phyloP scores from a whole-genome alignment of 2,329 filamentous ascomycete genomes.

The Alternaria triticina region DNA sequence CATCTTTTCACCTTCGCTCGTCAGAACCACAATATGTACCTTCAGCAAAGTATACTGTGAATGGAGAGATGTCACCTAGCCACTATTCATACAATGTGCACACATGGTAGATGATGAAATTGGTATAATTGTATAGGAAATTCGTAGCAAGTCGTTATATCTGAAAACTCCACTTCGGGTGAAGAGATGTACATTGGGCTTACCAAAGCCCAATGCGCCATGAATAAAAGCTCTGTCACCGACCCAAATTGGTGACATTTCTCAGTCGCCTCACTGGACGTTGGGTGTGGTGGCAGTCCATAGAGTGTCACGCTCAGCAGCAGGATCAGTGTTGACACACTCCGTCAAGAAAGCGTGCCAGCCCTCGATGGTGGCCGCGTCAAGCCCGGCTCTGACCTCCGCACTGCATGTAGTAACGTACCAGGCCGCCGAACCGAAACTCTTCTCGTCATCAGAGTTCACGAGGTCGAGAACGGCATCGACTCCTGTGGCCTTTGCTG shows the following conservation, averaged over 20 bases:
- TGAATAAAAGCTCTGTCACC: background rate
- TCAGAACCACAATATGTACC: background rate
- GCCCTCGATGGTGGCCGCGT: conserved; percentile 55
- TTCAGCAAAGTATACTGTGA: background rate
- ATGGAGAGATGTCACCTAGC: background rate
- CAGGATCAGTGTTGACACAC: conserved; percentile 61
- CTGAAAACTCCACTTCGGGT: background rate
- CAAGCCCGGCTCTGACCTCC: conserved; percentile 53
- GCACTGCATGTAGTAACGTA: conserved; percentile 62
- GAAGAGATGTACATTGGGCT: background rate
- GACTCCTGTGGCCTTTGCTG: conserved; percentile 37
- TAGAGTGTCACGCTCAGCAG: conserved; percentile 54
- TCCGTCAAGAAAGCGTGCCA: conserved; percentile 60
- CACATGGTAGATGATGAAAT: background rate
- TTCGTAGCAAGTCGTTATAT: background rate
- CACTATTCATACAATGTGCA: background rate
- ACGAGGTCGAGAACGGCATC: conserved; percentile 60
- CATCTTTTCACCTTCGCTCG: rapidly evolving
- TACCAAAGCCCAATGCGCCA: background rate
- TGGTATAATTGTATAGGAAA: background rate
- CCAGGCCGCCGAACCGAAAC: conserved; percentile 68
- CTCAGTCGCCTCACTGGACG: conserved; percentile 20
- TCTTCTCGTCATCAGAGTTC: conserved; percentile 52
- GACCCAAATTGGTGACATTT: background rate
- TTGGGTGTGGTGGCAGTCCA: conserved; percentile 55